A percentile compares a stretch with the other conserved stretches of the same genome.
These are phyloP conservation scores for Inga oerstediana DNA, from an alignment of 306 rosid species.

Conservation along the genomic window DNA sequence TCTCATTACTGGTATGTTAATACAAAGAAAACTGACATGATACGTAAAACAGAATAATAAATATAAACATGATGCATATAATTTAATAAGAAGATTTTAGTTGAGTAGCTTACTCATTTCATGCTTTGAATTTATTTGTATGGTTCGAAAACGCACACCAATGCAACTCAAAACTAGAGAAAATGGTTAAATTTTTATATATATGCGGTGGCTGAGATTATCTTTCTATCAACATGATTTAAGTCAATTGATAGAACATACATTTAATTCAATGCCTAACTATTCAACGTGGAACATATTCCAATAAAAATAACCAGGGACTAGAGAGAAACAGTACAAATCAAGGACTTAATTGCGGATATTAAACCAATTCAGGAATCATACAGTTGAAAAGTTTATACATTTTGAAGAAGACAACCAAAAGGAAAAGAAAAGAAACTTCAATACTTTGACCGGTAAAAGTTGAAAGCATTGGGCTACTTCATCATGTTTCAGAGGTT, in stretches of 20 bases:
- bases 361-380: background rate
- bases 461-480: background rate
- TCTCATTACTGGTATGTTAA: background rate
- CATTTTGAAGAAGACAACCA: background rate
- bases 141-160: background rate
- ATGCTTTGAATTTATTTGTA: background rate
- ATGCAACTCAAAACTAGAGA: background rate
- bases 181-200: too few relatives aligned
- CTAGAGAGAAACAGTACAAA: background rate
- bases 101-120: background rate
- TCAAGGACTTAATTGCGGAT: background rate
- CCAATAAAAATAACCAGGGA: too few relatives aligned
- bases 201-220: too few relatives aligned
- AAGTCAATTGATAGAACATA: too few relatives aligned
- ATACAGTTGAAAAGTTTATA: background rate
- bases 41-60: background rate
- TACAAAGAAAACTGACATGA: background rate
- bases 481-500: background rate
- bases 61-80: background rate
- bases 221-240: too few relatives aligned
- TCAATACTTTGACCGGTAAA: background rate
- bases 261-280: too few relatives aligned
- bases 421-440: background rate
- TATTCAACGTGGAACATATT: too few relatives aligned
- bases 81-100: background rate